Evolutionary conservation across 1,284 basidiomycete species (phyloP).

Genomic region (Boletus austroedulis): DNA sequence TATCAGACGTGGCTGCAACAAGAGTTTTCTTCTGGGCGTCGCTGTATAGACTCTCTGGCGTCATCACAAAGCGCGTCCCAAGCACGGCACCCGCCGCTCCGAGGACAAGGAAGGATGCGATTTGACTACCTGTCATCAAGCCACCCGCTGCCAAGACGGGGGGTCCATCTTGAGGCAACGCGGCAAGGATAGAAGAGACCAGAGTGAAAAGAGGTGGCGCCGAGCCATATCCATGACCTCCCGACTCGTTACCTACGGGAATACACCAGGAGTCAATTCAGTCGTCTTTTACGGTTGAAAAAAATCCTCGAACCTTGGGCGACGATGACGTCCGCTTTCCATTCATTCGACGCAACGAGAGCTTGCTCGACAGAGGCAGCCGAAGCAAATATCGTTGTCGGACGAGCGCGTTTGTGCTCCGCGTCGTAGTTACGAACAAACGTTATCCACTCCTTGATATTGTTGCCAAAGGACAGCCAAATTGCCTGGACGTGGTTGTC

Average conservation of each 20-base stretch:
- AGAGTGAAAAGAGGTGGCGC: slow-evolving; percentile 60
- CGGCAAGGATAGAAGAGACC: slow-evolving; percentile 53
- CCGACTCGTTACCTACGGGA: slow-evolving; percentile 63
- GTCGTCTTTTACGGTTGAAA: slow-evolving; percentile 1
- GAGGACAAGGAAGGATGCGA: slow-evolving; percentile 61
- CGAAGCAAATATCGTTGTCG: slow-evolving; percentile 61
- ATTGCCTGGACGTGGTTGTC: slow-evolving; percentile 59
- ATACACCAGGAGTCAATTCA: slow-evolving; percentile 7
- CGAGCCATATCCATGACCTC: slow-evolving; percentile 61
- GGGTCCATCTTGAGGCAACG: slow-evolving; percentile 42
- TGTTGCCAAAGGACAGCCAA: slow-evolving; percentile 69
- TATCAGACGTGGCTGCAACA: slow-evolving; percentile 45
- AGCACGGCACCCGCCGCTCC: slow-evolving; percentile 65
- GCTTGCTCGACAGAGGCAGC: slow-evolving; percentile 59
- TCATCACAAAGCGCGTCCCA: slow-evolving; percentile 71
- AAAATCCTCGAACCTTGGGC: slow-evolving; percentile 56
- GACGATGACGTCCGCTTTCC: slow-evolving; percentile 70
- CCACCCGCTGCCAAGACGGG: slow-evolving; percentile 59
- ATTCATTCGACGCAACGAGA: slow-evolving; percentile 51
- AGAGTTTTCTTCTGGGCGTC: slow-evolving; percentile 56
- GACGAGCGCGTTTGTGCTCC: slow-evolving; percentile 37
- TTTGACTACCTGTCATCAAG: slow-evolving; percentile 53
- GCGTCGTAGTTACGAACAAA: slow-evolving; percentile 54
- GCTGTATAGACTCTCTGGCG: slow-evolving; percentile 61
- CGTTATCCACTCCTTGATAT: slow-evolving; percentile 57